Evolutionary conservation across 805 yeast species (phyloP), one percentile per base, ranked within the genome.

Genomic region (Saitoella complicata): DNA sequence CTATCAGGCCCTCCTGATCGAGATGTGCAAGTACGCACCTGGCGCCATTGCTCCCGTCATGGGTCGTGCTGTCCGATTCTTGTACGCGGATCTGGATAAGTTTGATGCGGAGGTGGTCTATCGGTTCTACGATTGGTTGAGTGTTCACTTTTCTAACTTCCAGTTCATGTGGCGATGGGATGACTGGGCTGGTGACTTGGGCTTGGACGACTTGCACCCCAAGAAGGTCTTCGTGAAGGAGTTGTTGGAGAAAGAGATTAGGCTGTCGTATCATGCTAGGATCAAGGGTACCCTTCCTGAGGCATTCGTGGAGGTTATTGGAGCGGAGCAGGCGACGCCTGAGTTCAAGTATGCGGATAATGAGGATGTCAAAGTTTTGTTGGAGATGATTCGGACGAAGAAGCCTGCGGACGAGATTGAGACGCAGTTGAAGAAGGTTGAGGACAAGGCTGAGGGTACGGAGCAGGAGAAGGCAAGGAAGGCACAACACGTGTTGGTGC

Each of bases 111-210:
- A 86, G 60, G 65, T 83, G 44, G 72, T 77, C 51, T 69, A 75
- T 48, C 68, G 87, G 48, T 81, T 75, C 52, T 67, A 84, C 54
- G 88, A 82, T 61, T 91, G 97, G 97, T 78, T 93, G 67, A 71
- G 94, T 1, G 78, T 83, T 45, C 98, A 91, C 62, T 73, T 91
- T 59, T 81, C 94, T 55, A 91, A 88, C 58, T 91, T 88, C 61
- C 86, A 81, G 46, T 91, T 84, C 63, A 83, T 87, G 35, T 91
- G 99, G 99, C 85, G 86, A 58, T 91, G 98, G 98, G 76, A 74
- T 50, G 97, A 87, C 60, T 91, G 98, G 98, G 74, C 71, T 31
- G 60, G 53, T 7, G 61, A 65, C 6, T 60, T 66, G 7, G 64
- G 71, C 34, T 59, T 65, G 33, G 64, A 69, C 31, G 54, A 56